Conservation (phyloP, 805 yeast species). For the Ogataea corticis region DNA sequence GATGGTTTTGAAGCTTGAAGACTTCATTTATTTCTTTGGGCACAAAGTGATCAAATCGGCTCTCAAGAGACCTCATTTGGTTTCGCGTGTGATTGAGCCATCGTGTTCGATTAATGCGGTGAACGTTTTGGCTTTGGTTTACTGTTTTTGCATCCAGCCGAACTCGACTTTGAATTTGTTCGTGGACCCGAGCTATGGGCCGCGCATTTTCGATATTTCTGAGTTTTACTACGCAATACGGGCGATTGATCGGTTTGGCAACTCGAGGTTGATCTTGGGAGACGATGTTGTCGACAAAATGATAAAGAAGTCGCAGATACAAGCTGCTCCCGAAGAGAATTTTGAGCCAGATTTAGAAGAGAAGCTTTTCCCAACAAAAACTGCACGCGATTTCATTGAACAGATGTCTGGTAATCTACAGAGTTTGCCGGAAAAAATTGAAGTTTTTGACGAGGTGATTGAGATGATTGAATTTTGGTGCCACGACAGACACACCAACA, state of each 20-base stretch:
- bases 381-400: constrained; percentile 22
- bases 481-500: constrained; percentile 20
- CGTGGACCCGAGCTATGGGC: constrained; percentile 23
- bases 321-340: neutral
- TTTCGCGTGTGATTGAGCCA: constrained; percentile 28
- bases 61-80: constrained; percentile 27
- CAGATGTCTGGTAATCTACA: constrained; percentile 18
- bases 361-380: constrained; percentile 15
- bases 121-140: constrained; percentile 31
- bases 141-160: constrained; percentile 30
- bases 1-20: constrained; percentile 27
- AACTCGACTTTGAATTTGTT: constrained; percentile 19
- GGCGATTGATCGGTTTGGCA: constrained; percentile 28
- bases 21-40: constrained; percentile 30
- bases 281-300: constrained; percentile 22
- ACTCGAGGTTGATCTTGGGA: constrained; percentile 25
- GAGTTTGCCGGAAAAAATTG: constrained; percentile 26
- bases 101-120: constrained; percentile 27
- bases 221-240: constrained; percentile 29
- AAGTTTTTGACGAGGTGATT: constrained; percentile 31
- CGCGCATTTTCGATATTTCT: constrained; percentile 29
- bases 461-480: constrained; percentile 32
- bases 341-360: neutral
- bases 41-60: constrained; percentile 30
- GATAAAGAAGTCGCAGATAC: constrained; percentile 16